phyloP scores from a whole-genome alignment of 2,329 filamentous ascomycete genomes.

The Tolypocladium nubicola region DNA sequence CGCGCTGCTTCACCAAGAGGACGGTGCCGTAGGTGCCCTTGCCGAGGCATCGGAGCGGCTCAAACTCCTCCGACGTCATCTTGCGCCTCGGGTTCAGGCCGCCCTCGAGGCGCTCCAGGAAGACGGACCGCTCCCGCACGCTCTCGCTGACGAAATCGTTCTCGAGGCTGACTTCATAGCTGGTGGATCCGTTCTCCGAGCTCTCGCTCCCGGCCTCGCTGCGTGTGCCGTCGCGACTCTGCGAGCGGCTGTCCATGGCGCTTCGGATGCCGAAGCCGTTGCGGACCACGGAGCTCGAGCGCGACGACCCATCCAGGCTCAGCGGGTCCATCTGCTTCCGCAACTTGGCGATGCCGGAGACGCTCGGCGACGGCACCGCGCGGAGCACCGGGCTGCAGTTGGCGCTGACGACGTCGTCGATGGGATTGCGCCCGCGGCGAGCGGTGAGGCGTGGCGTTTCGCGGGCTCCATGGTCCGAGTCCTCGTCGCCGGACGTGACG shows the following conservation, averaged over 20 bases:
- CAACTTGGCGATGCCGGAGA: slow-evolving; percentile 72
- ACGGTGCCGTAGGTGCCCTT: slow-evolving; percentile 97
- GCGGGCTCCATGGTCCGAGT: slow-evolving; percentile 37
- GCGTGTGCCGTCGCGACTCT: slow-evolving; percentile 44
- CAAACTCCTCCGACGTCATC: slow-evolving; percentile 87
- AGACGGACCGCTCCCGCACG: slow-evolving; percentile 32
- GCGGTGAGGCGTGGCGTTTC: slow-evolving; percentile 25
- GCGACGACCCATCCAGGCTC: slow-evolving; percentile 48
- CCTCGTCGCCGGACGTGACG: slow-evolving; percentile 45
- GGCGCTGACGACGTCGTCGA: slow-evolving; percentile 49
- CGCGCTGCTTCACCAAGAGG: slow-evolving; percentile 78
- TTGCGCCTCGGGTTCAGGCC: slow-evolving; percentile 55
- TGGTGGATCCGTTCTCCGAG: slow-evolving; percentile 59
- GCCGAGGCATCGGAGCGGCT: slow-evolving; percentile 81
- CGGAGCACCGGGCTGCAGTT: slow-evolving; percentile 53
- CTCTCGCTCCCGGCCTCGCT: slow-evolving; percentile 44
- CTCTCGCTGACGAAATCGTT: slow-evolving; percentile 73
- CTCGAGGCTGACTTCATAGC: slow-evolving; percentile 77
- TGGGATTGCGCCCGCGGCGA: slow-evolving; percentile 28
- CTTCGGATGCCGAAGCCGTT: slow-evolving; percentile 39
- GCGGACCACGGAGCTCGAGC: slow-evolving; percentile 45
- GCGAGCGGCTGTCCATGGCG: slow-evolving; percentile 41
- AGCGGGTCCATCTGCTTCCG: slow-evolving; percentile 74
- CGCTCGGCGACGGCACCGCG: slow-evolving; percentile 37
- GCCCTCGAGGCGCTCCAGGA: slow-evolving; percentile 39